Base-by-base conservation (phyloP, 768 basidiomycete genomes). In the Boletellus emodensis region DNA sequence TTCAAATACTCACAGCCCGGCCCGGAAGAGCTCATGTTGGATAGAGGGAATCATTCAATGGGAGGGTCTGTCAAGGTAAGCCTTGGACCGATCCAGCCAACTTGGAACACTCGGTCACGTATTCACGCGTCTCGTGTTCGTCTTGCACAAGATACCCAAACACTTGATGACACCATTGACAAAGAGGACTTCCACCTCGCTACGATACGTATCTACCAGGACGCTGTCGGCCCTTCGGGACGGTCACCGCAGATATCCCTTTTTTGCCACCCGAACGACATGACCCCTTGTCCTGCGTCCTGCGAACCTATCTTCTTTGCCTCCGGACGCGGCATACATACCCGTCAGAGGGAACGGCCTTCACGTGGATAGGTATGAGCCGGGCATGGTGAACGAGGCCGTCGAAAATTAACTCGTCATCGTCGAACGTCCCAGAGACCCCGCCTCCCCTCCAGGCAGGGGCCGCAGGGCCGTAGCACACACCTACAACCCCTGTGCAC, bases 381-480 rank as follows among this genome's bases (percentile, higher is more conserved):
- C 96, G 33, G 85, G 90, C 38, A 90, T 95, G 81, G 83, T 92
- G 38, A 87, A 90, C 54, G 85, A 90, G 54, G 69, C 80, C 30
- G 86, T 90, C 9, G 87, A 89, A 59, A 94, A 93, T 70, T 85
- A 92, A 67, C 78, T 88, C 49, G 88, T 92, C 26, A 80, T 93
- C 33, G 90, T 89, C 0, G 89, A 92, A 67, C 81, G 85, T 46
- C 84, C 85, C 20, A 91, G 89, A 61, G 86, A 75, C 45, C 81
- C 65, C 30, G 73, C 26, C 60, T 78, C 51, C 67, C 66, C 50
- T 39, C 56, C 12, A 62, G 68, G n/a, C n/a, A n/a, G n/a, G n/a
- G n/a, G n/a, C n/a, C n/a, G 46, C 63, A 76, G 32, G 67, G 73
- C 28, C 66, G 51, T 58, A 2, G 74, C 32, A 65, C 72, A 54